Evolutionary conservation across 2,329 filamentous ascomycete species (phyloP), one percentile per base, ranked within the genome.

Genomic region (Colletotrichum agaves): DNA sequence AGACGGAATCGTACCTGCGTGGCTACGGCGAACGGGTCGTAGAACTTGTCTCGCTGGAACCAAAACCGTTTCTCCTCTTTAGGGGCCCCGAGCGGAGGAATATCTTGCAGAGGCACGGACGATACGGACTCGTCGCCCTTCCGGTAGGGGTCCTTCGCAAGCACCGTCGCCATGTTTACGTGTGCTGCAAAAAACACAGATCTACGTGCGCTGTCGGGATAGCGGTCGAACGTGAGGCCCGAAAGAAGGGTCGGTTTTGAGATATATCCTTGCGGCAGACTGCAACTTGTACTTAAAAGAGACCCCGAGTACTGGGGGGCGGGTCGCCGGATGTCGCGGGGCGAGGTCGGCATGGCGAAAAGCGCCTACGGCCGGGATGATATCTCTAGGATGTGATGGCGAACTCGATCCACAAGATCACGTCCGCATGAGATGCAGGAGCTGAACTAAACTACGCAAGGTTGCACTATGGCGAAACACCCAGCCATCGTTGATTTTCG

Each of bases 11-110:
- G 31, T 60, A 63, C 55, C 55, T 68, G 78, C 0, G 80, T 82
- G 1, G 79, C 80, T 5, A 79, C 74, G 13, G 78, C 79, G 62
- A 78, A 74, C 3, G 52, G 52, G 15, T 75, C 71, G 7, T 73
- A 72, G 4, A 71, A 60, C 43, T 73, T 75, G 4, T 71, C 61
- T 23, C 73, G 71, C 57, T 77, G 77, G 57, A 78, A 79, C 76
- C 76, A 78, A 35, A 78, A 75, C 7, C 72, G 73, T 61, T 73
- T 77, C 59, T 74, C 73, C 4, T 72, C 70, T 37, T 70, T 65
- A 0, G 71, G 71, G 3, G 67, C 72, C 1, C 75, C 75, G 1
- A 77, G 58, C 1, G 74, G 72, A 5, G 73, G 73, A 33, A 74
- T 52, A 10, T 66, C 68, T 6, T 71, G 53, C 1, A 74, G 63